Evolutionary conservation across 176 grass and related monocot species (phyloP), one percentile per base, ranked within the genome.

Genomic region (Carex parvula): DNA sequence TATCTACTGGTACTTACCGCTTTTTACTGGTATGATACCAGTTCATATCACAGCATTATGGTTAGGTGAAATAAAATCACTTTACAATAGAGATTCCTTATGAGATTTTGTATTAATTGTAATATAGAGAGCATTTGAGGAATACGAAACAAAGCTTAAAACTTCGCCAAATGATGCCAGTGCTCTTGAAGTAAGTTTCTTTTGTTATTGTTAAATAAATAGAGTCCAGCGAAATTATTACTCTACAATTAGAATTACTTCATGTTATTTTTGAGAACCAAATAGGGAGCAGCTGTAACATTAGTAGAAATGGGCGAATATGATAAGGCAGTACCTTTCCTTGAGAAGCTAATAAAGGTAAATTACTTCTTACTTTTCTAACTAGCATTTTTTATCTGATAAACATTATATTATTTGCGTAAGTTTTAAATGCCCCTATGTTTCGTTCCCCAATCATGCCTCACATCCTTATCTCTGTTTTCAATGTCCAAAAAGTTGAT

Each of bases 231-330:
- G 18, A 81, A 81, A 41, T 39, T 11, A 81, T 41, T 63, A 81
- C 17, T 35, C 42, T 62, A 44, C 30, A 37, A 61, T 21, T 81
- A 8, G 3, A 30, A 74, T 26, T 81, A 6, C 17, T 22, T 24
- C 58, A 29, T 68, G 8, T 83, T 50, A 24, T 26, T 52, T 86
- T 54, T 87, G 39, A 77, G 65, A 90, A 80, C 50, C 56, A 62
- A 54, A 59, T 83, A 97, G 92, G 95, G 95, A 84, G 90, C 90
- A 14, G 89, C 92, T 57, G 90, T 94, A 64, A 94, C 95, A 53
- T 88, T 94, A 54, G 86, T 88, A 84, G 95, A 97, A 87, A 82
- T 97, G 78, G 95, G 92, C 63, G 84, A 97, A 84, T 97, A 94
- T 87, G 79, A 94, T 67, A 89, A 90, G 80, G 95, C 90, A 17